A percentile compares a stretch with the other conserved stretches of the same genome.
Conservation (phyloP, 192 early-diverging fungal genomes). For the Powellomyces hirtus region DNA sequence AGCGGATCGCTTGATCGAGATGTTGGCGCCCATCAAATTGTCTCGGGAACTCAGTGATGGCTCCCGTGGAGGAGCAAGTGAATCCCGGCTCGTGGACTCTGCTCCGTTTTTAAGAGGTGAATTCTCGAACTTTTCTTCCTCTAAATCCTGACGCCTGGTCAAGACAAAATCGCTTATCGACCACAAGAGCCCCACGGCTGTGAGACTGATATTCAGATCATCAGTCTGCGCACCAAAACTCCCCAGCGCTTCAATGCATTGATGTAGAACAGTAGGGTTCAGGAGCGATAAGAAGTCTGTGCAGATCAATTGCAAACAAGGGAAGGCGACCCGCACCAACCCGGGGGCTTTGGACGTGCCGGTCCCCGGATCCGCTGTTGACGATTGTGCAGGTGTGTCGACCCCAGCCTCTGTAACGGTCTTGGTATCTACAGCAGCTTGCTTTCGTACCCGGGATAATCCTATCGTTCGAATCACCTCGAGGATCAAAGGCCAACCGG, state of each 20-base stretch:
- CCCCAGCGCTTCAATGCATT: conserved; percentile 78
- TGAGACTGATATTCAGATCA: conserved; percentile 93
- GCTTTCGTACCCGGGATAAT: background rate
- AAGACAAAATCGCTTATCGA: conserved; percentile 87
- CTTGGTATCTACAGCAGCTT: background rate
- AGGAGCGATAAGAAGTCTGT: conserved; percentile 87
- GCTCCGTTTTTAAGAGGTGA: background rate
- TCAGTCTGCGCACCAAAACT: conserved; percentile 79
- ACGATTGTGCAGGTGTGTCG: background rate
- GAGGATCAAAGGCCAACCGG: conserved; percentile 87
- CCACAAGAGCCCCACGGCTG: conserved; percentile 90
- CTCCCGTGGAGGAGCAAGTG: background rate
- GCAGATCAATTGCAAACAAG: conserved; percentile 91
- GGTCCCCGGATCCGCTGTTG: background rate
- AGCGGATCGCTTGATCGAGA: conserved; percentile 13
- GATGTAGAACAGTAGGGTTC: conserved; percentile 67
- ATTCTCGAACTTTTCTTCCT: conserved; percentile 22
- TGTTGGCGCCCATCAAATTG: background rate
- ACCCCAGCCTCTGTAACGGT: background rate
- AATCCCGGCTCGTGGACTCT: background rate
- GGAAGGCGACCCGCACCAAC: conserved; percentile 81
- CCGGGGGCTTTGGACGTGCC: conserved; percentile 18
- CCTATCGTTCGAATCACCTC: conserved; percentile 73
- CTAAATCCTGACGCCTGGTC: conserved; percentile 61
- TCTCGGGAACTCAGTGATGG: background rate